Evolutionary conservation across 306 rosid species (phyloP), one percentile per base, ranked within the genome.

Genomic region (Prunus mume): DNA sequence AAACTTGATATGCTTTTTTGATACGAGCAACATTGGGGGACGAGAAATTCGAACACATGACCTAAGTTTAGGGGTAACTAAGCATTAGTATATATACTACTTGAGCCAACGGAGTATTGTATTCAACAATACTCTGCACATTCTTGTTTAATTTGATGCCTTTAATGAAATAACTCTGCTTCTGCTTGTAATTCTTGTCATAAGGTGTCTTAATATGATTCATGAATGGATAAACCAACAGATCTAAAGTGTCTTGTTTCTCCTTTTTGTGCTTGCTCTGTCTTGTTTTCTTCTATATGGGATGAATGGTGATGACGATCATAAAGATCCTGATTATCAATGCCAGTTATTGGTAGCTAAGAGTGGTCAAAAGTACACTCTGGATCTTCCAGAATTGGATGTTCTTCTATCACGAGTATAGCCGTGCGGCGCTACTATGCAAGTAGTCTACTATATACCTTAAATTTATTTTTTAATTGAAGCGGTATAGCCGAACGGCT

Each of bases 281-380:
- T 55, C 25, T 2, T 83, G 86, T 81, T 77, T 82, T 28, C 87
- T 83, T 0, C 0, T 71, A 0, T 80, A 77, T 22, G 74, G 80
- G 41, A 34, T 34, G 41, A 34, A 34, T 34, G 41, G 41, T 8
- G 41, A 5, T 34, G 41, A 34, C 6, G 41, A 34, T 34, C 41
- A 34, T 34, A 5, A 34, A 34, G 41, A 34, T 3, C 74, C 65
- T 34, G 71, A 72, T 14, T 6, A 69, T 14, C 18, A 50, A 20
- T 83, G 83, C 68, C 18, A 62, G 41, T 34, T 34, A 4, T 50
- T 74, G 22, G 3, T 66, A 0, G 65, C 41, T 61, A 20, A 18
- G 4, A 2, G 32, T 17, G 27, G 56, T 9, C 17, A n/a, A 13
- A 50, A 32, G 28, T 80, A 65, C 70, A 52, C 67, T 0, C 15